Evolutionary conservation across 257 asterid species (phyloP).

Genomic region (Sherardia arvensis): DNA sequence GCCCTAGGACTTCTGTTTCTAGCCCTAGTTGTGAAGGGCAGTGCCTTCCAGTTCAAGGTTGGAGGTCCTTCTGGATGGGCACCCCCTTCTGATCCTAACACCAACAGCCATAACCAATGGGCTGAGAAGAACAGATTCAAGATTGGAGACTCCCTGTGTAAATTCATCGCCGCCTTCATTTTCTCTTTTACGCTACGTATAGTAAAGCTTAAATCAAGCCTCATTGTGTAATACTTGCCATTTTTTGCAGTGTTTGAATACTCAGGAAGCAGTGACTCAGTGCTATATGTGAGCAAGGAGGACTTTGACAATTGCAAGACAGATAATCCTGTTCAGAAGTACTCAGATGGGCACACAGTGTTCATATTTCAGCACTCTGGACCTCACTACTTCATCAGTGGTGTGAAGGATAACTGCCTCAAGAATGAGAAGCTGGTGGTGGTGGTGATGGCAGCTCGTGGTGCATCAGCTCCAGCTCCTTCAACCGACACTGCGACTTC

Average conservation of each 20-base stretch:
- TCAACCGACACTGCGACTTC: slow-evolving; percentile 13
- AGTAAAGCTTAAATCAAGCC: not conserved
- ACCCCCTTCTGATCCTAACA: slow-evolving; percentile 42
- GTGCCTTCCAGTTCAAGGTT: slow-evolving; percentile 48
- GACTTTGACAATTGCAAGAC: slow-evolving; percentile 51
- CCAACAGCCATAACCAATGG: slow-evolving; percentile 30
- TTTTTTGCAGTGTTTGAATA: slow-evolving; percentile 51
- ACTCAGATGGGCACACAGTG: slow-evolving; percentile 44
- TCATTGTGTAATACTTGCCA: not conserved
- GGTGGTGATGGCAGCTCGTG: slow-evolving; percentile 46
- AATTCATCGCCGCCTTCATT: not conserved
- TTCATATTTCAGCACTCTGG: slow-evolving; percentile 47
- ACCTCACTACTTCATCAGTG: slow-evolving; percentile 67
- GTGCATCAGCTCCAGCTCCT: slow-evolving; percentile 15
- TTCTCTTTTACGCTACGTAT: not conserved
- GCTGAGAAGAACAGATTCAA: slow-evolving; percentile 31
- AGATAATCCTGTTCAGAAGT: slow-evolving; percentile 32
- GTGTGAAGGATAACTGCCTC: slow-evolving; percentile 51
- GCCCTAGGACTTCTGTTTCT: slow-evolving; percentile 25
- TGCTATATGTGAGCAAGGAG: slow-evolving; percentile 49
- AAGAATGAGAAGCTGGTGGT: slow-evolving; percentile 54
- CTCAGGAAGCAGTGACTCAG: slow-evolving; percentile 46
- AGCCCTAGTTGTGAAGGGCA: slow-evolving; percentile 23
- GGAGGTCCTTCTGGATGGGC: slow-evolving; percentile 73
- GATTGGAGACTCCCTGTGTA: slow-evolving; percentile 27